Conservation (phyloP, 2,329 filamentous ascomycete genomes). For the Thermochaetoides dissita region DNA sequence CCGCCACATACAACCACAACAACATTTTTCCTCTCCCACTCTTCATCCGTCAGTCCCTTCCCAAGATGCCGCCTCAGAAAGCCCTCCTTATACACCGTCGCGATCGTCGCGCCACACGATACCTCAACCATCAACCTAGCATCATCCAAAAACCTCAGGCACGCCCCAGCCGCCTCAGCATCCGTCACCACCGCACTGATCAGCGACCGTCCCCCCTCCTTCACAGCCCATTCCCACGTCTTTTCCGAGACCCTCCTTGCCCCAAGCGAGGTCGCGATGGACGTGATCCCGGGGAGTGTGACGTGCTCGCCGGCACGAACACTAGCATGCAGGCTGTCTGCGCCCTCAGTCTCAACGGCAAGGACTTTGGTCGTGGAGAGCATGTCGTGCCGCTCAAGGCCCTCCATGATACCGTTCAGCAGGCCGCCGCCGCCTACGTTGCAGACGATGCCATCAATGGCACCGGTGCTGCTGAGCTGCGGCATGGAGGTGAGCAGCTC, state of each 20-base stretch:
- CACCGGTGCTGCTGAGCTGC: slow-evolving; percentile 31
- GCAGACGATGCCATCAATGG: slow-evolving; percentile 49
- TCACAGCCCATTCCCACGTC: slow-evolving; percentile 44
- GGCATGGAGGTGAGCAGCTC: slow-evolving; percentile 25
- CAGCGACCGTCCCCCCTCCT: slow-evolving; percentile 24
- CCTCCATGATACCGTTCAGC: slow-evolving; percentile 52
- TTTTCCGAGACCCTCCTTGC: slow-evolving; percentile 48
- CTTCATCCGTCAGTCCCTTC: slow-evolving; percentile 33
- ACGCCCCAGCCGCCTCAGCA: slow-evolving; percentile 65
- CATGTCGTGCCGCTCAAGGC: slow-evolving; percentile 24
- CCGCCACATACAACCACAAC: slow-evolving; percentile 80
- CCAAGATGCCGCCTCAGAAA: slow-evolving; percentile 46
- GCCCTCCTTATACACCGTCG: slow-evolving; percentile 48
- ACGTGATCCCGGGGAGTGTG: slow-evolving; percentile 55
- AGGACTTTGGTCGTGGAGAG: slow-evolving; percentile 34
- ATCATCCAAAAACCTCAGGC: slow-evolving; percentile 66
- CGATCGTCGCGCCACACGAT: slow-evolving; percentile 71
- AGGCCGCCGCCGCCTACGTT: slow-evolving; percentile 60
- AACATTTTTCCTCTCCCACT: slow-evolving; percentile 55
- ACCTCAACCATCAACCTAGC: slow-evolving; percentile 70
- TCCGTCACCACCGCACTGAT: slow-evolving; percentile 53
- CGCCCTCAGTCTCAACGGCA: slow-evolving; percentile 60
- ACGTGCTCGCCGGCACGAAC: slow-evolving; percentile 39
- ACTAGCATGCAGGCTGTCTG: slow-evolving; percentile 48
- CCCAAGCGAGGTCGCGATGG: slow-evolving; percentile 56